phyloP scores from a whole-genome alignment of 2,329 filamentous ascomycete species.

The Penicillium sp. region DNA sequence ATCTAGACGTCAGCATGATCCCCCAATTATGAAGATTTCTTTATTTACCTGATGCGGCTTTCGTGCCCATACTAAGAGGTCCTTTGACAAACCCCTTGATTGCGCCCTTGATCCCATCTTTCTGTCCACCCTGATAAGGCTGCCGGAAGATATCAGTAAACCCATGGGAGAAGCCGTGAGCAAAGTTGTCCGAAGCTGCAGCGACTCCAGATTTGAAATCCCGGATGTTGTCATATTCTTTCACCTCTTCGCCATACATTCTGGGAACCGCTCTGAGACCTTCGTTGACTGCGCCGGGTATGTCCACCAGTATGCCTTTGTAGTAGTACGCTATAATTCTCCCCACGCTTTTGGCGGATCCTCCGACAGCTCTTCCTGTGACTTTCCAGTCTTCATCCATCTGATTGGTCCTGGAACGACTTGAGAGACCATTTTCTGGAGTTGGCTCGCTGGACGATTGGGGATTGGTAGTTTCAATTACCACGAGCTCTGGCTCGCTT shows the following conservation, averaged over 20 bases:
- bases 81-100: slow-evolving; percentile 40
- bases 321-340: slow-evolving; percentile 28
- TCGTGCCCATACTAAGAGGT: slow-evolving; percentile 8
- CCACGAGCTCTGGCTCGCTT: slow-evolving; percentile 4
- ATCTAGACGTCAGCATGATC: neutral
- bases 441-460: neutral
- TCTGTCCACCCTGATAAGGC: slow-evolving; percentile 31
- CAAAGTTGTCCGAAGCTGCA: slow-evolving; percentile 36
- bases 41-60: slow-evolving; percentile 8
- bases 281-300: slow-evolving; percentile 39
- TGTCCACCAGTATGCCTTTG: slow-evolving; percentile 38
- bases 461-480: slow-evolving; percentile 2
- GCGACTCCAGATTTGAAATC: slow-evolving; percentile 35
- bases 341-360: slow-evolving; percentile 25
- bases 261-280: slow-evolving; percentile 37
- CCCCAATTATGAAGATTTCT: no score
- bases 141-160: slow-evolving; percentile 34
- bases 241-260: slow-evolving; percentile 39
- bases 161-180: slow-evolving; percentile 33
- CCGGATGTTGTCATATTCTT: slow-evolving; percentile 33
- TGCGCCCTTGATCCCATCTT: slow-evolving; percentile 35
- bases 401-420: neutral
- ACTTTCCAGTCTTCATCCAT: neutral
- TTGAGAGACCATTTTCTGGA: neutral
- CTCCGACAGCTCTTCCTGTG: slow-evolving; percentile 10